Evolutionary conservation across 345 rosid genomes (phyloP).

Genomic region (Ailanthus altissimus): DNA sequence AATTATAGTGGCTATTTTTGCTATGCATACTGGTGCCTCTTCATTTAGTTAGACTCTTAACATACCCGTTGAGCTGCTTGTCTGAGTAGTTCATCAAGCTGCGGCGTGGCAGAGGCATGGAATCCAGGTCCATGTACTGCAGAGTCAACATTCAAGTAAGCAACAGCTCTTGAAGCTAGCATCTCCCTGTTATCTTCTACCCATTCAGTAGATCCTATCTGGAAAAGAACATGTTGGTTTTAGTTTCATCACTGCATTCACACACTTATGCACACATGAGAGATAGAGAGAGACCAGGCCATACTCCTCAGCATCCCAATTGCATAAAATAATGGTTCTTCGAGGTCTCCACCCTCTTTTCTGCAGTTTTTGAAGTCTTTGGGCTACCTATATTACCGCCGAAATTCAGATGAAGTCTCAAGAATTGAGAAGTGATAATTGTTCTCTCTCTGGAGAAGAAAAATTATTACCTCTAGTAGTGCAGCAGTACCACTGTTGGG

Average conservation of each 20-base stretch:
- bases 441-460: neutral
- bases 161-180: slow-evolving; percentile 68
- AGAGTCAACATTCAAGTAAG: slow-evolving; percentile 68
- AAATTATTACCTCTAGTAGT: slow-evolving; percentile 68
- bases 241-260: neutral
- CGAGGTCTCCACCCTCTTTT: slow-evolving; percentile 77
- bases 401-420: slow-evolving; percentile 7
- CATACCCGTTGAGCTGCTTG: slow-evolving; percentile 65
- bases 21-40: neutral
- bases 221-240: slow-evolving; percentile 16
- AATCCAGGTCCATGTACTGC: slow-evolving; percentile 72
- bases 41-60: neutral
- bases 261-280: neutral
- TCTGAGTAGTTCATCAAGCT: slow-evolving; percentile 69
- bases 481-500: slow-evolving; percentile 89
- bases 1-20: neutral
- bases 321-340: slow-evolving; percentile 70
- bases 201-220: slow-evolving; percentile 95
- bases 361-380: slow-evolving; percentile 62
- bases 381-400: slow-evolving; percentile 48
- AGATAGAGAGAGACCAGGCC: slow-evolving; percentile 58
- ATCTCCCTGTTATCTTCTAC: slow-evolving; percentile 84
- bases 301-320: slow-evolving; percentile 95
- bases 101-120: slow-evolving; percentile 71
- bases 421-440: neutral